These are phyloP conservation scores for Solanum chiquidenum DNA, from an alignment of 257 asterid genomes.

Conservation along the genomic window DNA sequence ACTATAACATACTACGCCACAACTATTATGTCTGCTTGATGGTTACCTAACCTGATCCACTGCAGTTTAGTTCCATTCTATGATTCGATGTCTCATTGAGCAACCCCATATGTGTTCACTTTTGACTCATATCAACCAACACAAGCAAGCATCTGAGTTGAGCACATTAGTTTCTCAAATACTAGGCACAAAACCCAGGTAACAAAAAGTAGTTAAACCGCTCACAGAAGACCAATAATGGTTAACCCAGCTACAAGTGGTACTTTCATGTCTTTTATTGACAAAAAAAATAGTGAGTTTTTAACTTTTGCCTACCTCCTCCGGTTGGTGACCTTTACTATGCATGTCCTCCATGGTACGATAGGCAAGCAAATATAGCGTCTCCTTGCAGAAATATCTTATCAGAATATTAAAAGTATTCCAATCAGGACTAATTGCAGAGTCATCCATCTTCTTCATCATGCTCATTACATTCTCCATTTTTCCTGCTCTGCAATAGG, in stretches of 20 bases:
- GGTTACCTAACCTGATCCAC: background rate
- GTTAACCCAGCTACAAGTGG: background rate
- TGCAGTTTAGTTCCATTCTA: background rate
- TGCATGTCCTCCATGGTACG: conserved; percentile 92
- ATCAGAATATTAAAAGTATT: conserved; percentile 72
- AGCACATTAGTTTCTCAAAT: background rate
- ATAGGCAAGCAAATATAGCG: conserved; percentile 65
- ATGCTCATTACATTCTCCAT: conserved; percentile 92
- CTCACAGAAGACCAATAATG: background rate
- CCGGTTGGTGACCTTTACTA: conserved; percentile 69
- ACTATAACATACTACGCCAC: background rate
- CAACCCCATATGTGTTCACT: background rate
- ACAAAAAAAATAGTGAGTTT: background rate
- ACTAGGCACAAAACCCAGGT: background rate
- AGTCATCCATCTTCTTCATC: conserved; percentile 94
- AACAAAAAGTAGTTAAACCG: background rate
- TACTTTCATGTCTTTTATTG: background rate
- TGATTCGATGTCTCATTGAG: background rate
- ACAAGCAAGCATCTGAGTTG: background rate
- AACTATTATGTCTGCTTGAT: background rate
- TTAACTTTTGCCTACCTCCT: conserved; percentile 45
- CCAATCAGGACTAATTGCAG: conserved; percentile 74
- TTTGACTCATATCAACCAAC: background rate
- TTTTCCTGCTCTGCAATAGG: conserved; percentile 85
- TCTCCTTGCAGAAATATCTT: conserved; percentile 80